phyloP scores from a whole-genome alignment of 208 protist species.

The Angomonas ambiguus region DNA sequence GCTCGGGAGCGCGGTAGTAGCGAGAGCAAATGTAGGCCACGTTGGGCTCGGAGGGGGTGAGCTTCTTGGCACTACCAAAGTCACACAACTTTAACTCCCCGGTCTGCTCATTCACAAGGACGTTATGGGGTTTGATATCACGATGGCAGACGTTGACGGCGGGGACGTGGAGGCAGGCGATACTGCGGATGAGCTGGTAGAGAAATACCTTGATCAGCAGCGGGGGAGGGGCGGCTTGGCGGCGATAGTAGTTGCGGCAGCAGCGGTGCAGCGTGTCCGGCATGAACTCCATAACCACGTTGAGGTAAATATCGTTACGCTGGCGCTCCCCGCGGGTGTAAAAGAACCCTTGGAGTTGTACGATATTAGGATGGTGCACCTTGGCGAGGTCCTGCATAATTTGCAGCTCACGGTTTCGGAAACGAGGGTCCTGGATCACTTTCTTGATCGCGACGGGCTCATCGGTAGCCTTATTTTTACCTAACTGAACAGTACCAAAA shows the following conservation, averaged over 20 bases:
- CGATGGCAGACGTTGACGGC: conserved; percentile 93
- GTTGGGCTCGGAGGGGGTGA: conserved; percentile 96
- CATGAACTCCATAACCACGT: conserved; percentile 99
- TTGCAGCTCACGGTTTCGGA: conserved; percentile 97
- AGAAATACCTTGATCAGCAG: conserved; percentile 83
- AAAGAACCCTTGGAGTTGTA: conserved; percentile 95
- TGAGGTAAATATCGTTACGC: conserved; percentile 97
- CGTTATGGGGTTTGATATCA: conserved; percentile 99
- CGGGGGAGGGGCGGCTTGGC: conserved; percentile 59
- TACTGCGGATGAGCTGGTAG: conserved; percentile 86
- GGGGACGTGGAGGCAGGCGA: conserved; percentile 95
- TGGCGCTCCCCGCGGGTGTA: conserved; percentile 93
- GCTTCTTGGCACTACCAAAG: conserved; percentile 99
- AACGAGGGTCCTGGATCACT: conserved; percentile 96
- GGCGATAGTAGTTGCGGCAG: conserved; percentile 92
- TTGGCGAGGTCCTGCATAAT: conserved; percentile 87
- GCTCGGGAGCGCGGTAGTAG: conserved; percentile 99
- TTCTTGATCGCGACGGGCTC: conserved; percentile 81
- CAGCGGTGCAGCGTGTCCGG: conserved; percentile 97
- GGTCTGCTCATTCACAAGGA: conserved; percentile 98
- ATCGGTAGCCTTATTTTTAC: conserved; percentile 65
- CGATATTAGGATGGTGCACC: conserved; percentile 93
- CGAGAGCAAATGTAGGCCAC: conserved; percentile 99
- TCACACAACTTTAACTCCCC: conserved; percentile 96
- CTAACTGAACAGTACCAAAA: conserved; percentile 96